Base-by-base conservation (phyloP, 2,329 filamentous ascomycete genomes). In the Calonectria pauciramosa region DNA sequence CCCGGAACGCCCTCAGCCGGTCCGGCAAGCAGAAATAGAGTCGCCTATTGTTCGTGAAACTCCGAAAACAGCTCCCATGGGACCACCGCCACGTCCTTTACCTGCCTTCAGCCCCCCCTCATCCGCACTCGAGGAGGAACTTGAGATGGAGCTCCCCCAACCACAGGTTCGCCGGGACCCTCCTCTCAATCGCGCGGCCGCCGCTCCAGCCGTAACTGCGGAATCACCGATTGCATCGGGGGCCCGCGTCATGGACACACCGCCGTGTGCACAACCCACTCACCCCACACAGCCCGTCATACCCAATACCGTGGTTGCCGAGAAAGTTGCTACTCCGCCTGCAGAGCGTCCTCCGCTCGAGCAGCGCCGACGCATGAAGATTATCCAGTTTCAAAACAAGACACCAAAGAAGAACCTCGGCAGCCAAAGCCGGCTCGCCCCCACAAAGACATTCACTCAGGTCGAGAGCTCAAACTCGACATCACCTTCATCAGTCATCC, bases 141-240 rank as follows among this genome's bases (percentile, higher is more conserved):
- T 86, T n/a, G 86, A 87, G 60, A 81, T 83, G 60, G 81, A 82
- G 44, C 75, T 85, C 6, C 84, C 85, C 2, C 81, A 81, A 47
- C 82, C 80, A 9, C 79, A 81, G 18, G 70, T 75, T 47, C 68
- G 64, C 13, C 32, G 51, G 14, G 72, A 77, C 49, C 56, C 36
- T 9, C 74, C 81, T 20, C 75, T 85, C 13, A 83, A 83, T 47
- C 76, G 79, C n/a, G 72, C 70, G 51, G 75, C 80, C 51, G 73
- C 80, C 18, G 77, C 73, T 36, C 68, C 74, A 5, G 69, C 77
- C 23, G 52, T 75, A 36, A 67, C 68, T 6, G 76, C 77, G 23
- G 72, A 76, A 6, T 78, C 77, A 20, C 75, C 80, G 11, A 56
- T 32, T 26, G 59, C 60, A 8, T 75, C 79, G 30, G 72, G 56